phyloP scores from a whole-genome alignment of 257 asterid species.

The Coffea eugenioides region DNA sequence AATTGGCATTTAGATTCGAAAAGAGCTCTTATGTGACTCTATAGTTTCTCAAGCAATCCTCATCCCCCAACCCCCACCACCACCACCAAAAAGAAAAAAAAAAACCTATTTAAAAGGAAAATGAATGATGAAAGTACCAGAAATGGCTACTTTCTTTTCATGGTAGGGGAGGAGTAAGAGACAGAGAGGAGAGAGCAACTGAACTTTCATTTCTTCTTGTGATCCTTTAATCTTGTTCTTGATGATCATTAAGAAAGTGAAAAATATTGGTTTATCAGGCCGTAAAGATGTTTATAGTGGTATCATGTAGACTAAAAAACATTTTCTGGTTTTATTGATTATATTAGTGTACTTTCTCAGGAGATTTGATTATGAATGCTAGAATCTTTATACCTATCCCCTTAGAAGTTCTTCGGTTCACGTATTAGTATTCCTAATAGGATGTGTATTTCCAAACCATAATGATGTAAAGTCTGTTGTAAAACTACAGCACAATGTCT shows the following conservation, averaged over 20 bases:
- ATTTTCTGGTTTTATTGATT: neutral
- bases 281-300: neutral
- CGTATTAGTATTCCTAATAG: neutral
- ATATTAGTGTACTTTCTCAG: neutral
- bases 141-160: neutral
- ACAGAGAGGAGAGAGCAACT: neutral
- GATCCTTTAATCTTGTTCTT: neutral
- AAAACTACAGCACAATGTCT: neutral
- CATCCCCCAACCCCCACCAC: no score
- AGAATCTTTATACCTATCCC: neutral
- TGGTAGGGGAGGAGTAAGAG: neutral
- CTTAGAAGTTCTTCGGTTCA: neutral
- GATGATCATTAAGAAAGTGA: neutral
- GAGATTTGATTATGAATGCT: neutral
- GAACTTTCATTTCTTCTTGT: no score
- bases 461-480: neutral
- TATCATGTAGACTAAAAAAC: neutral
- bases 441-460: neutral
- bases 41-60: no score
- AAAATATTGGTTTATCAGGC: no score
- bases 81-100: no score
- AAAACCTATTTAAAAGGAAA: no score
- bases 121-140: neutral
- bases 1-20: no score
- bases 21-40: no score